These are phyloP conservation scores for Aspergillus terreus DNA, from an alignment of 2,329 filamentous ascomycete species.

Conservation along the genomic window DNA sequence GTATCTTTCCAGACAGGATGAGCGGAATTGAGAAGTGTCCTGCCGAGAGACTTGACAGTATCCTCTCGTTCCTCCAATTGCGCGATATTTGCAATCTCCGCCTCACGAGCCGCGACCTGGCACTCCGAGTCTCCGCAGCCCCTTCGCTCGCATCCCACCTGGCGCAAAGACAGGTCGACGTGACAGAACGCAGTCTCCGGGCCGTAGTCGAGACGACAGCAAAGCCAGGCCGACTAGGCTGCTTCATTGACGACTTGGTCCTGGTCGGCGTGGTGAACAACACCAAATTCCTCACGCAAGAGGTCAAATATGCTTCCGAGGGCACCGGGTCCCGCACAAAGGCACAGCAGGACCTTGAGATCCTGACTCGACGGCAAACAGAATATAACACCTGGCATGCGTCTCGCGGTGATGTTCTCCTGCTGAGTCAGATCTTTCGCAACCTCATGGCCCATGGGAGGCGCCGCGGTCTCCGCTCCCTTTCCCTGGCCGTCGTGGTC, in stretches of 20 bases:
- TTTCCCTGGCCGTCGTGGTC: slow-evolving; percentile 4
- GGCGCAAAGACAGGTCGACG: background rate
- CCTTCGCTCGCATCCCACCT: background rate
- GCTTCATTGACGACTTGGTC: slow-evolving; percentile 1
- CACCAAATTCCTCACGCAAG: background rate
- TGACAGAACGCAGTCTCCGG: background rate
- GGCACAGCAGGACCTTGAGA: background rate
- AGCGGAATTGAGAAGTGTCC: background rate
- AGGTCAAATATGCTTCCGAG: background rate
- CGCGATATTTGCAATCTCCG: slow-evolving; percentile 1
- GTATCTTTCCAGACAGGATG: background rate
- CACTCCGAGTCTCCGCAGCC: background rate
- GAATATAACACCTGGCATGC: background rate
- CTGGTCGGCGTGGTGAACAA: slow-evolving; percentile 6
- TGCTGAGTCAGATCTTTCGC: slow-evolving; percentile 1
- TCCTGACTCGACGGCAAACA: background rate
- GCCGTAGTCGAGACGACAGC: background rate
- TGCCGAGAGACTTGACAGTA: slow-evolving; percentile 1
- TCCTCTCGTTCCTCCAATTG: slow-evolving; percentile 1
- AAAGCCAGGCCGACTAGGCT: slow-evolving; percentile 1
- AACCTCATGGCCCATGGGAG: slow-evolving; percentile 1
- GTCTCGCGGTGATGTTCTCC: background rate
- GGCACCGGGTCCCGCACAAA: background rate
- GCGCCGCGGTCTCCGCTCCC: background rate
- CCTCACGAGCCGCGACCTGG: background rate